Evolutionary conservation across 768 basidiomycete species (phyloP).

Genomic region (Mycena metata): DNA sequence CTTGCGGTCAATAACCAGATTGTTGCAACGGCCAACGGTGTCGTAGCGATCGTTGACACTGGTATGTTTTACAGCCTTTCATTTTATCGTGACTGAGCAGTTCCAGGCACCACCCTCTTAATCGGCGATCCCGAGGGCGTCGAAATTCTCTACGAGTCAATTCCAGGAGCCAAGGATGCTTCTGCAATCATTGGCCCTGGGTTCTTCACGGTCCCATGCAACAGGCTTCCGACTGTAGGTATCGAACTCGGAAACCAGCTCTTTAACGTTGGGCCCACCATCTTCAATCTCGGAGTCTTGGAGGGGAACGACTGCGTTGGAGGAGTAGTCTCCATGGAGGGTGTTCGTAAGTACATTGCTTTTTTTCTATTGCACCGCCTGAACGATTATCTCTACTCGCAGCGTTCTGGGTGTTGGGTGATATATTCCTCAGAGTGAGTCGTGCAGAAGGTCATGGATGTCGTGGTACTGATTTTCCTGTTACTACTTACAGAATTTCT

Average conservation of each 20-base stretch:
- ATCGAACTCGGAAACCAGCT: constrained; percentile 21
- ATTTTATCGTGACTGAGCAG: not conserved
- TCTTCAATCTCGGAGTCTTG: constrained; percentile 33
- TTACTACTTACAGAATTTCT: constrained; percentile 26
- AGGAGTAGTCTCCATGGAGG: constrained; percentile 14
- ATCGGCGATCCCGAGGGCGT: constrained; percentile 49
- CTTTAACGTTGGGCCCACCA: constrained; percentile 28
- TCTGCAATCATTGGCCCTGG: constrained; percentile 43
- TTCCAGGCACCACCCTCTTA: constrained; percentile 53
- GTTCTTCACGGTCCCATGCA: constrained; percentile 45
- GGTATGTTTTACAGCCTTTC: constrained; percentile 30
- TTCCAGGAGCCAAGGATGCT: constrained; percentile 49
- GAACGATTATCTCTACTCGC: not conserved
- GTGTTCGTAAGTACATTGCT: constrained; percentile 20
- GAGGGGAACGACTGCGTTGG: constrained; percentile 33
- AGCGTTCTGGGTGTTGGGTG: constrained; percentile 36
- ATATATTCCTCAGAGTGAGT: constrained; percentile 34
- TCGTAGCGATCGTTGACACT: constrained; percentile 54
- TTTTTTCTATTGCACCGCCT: not conserved
- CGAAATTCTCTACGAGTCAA: constrained; percentile 45
- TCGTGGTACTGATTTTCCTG: constrained; percentile 3
- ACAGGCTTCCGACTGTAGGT: constrained; percentile 27
- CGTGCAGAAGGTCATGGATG: not conserved
- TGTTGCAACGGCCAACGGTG: constrained; percentile 35
- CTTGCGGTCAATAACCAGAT: constrained; percentile 45